phyloP scores from a whole-genome alignment of 2,329 filamentous ascomycete genomes.

The Catunica adiposa region DNA sequence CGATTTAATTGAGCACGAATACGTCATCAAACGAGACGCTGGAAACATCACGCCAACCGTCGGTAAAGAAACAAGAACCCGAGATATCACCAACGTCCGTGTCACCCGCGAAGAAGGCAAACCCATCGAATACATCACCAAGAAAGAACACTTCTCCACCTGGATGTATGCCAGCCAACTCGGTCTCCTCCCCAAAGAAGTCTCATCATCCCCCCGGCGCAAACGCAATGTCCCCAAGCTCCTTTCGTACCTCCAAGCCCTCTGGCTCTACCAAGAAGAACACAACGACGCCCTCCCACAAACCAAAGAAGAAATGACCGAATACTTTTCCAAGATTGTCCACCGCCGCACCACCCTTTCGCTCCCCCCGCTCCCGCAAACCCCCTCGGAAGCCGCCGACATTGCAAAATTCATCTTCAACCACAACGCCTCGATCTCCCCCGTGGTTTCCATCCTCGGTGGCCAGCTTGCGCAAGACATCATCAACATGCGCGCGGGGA shows the following conservation, averaged over 20 bases:
- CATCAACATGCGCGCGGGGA: conserved; percentile 82
- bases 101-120: conserved; percentile 52
- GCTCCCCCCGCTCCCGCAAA: conserved; percentile 22
- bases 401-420: conserved; percentile 77
- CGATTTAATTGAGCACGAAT: conserved; percentile 81
- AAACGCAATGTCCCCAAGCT: conserved; percentile 59
- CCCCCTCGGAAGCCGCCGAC: conserved; percentile 46
- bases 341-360: conserved; percentile 61
- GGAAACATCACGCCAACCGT: conserved; percentile 51
- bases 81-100: conserved; percentile 55
- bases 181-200: conserved; percentile 49
- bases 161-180: conserved; percentile 65
- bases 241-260: conserved; percentile 68
- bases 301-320: conserved; percentile 36
- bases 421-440: conserved; percentile 65
- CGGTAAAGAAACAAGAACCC: conserved; percentile 57
- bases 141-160: conserved; percentile 79
- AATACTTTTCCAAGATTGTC: conserved; percentile 63
- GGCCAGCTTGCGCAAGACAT: conserved; percentile 89
- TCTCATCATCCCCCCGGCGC: conserved; percentile 49
- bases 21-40: conserved; percentile 69
- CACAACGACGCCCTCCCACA: neutral
- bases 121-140: conserved; percentile 70
- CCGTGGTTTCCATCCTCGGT: conserved; percentile 76
- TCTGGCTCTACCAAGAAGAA: conserved; percentile 39